phyloP scores from a whole-genome alignment of 1,284 basidiomycete species.

The Moniliophthora roreri region DNA sequence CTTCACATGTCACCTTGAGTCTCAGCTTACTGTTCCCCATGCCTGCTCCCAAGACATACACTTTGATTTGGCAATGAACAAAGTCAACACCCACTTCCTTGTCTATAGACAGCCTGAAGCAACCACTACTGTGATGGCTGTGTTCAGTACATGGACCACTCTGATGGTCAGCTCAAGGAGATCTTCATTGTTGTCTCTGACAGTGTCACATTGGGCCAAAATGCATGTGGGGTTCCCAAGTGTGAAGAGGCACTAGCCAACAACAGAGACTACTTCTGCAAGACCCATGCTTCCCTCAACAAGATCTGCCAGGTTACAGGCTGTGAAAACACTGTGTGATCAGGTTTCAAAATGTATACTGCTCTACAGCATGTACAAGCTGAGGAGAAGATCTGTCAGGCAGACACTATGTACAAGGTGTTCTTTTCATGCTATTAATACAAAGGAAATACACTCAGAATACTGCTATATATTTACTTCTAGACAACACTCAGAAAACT shows the following conservation, averaged over 20 bases:
- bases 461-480: no score
- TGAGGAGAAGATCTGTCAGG: neutral
- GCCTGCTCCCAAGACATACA: neutral
- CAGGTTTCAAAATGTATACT: neutral
- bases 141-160: neutral
- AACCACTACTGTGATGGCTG: neutral
- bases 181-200: neutral
- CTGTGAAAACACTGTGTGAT: neutral
- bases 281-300: neutral
- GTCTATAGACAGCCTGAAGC: neutral
- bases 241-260: neutral
- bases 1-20: neutral
- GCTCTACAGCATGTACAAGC: neutral
- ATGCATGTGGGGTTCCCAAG: neutral
- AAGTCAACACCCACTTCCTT: neutral
- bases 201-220: neutral
- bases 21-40: neutral
- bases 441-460: no score
- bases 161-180: neutral
- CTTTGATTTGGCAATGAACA: neutral
- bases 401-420: no score
- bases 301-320: neutral
- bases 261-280: neutral
- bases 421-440: no score
- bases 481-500: no score